Conservation (phyloP, 345 rosid species). For the Odontarrhena argentea region DNA sequence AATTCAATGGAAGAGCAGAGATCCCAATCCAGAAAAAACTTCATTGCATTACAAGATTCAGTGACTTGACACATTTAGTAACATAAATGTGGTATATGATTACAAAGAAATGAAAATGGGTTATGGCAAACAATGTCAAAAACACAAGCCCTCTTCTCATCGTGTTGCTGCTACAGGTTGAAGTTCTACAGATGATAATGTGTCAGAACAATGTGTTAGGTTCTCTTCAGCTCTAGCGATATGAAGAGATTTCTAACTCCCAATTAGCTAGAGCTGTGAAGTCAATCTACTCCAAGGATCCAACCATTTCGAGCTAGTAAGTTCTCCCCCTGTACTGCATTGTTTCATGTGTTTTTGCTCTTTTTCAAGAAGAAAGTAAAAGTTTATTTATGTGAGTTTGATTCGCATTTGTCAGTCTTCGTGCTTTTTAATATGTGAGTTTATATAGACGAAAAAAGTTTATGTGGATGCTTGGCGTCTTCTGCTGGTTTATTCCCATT, state of each 20-base stretch:
- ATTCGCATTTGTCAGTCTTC: background rate
- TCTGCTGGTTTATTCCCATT: constrained; percentile 7
- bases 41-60: background rate
- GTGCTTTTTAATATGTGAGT: background rate
- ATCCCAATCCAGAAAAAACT: background rate
- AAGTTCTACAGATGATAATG: background rate
- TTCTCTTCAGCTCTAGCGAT: background rate
- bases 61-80: constrained; percentile 14
- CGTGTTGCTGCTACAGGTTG: constrained; percentile 15
- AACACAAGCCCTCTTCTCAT: background rate
- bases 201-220: background rate
- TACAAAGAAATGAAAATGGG: background rate
- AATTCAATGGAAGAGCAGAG: background rate
- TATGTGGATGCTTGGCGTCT: background rate
- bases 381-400: too few relatives aligned
- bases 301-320: background rate
- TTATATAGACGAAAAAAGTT: background rate
- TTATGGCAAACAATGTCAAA: background rate
- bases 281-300: background rate
- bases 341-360: background rate
- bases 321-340: background rate
- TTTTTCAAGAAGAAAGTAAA: background rate
- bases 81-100: background rate
- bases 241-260: background rate
- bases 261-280: background rate